Evolutionary conservation across 805 yeast species (phyloP).

Genomic region (Wickerhamomyces bisporus): DNA sequence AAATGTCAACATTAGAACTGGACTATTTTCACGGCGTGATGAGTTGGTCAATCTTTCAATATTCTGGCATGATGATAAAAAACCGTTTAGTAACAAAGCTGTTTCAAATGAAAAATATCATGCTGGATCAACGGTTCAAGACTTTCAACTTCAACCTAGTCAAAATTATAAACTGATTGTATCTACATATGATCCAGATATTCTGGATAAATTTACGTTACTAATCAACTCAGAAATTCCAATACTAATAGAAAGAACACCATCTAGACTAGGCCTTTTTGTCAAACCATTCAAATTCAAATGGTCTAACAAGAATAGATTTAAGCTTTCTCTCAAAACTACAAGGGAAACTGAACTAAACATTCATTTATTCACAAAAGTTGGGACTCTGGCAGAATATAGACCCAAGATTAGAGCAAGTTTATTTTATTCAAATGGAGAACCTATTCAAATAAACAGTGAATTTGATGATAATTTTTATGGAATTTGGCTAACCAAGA

Average conservation of each 20-base stretch:
- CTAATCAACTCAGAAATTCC: constrained; percentile 23
- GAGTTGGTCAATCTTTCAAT: constrained; percentile 37
- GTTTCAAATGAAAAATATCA: constrained; percentile 34
- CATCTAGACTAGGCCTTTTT: constrained; percentile 33
- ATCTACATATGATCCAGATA: constrained; percentile 38
- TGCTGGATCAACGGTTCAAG: constrained; percentile 16
- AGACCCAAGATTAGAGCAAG: constrained; percentile 44
- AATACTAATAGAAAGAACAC: constrained; percentile 14
- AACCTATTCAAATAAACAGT: constrained; percentile 31
- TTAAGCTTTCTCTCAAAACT: constrained; percentile 27
- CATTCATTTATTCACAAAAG: constrained; percentile 16
- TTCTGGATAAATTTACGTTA: constrained; percentile 28
- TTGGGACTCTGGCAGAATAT: constrained; percentile 22
- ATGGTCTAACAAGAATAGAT: constrained; percentile 39
- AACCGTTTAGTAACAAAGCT: constrained; percentile 28
- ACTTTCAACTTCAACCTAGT: constrained; percentile 23
- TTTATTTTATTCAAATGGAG: constrained; percentile 27
- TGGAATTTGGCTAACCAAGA: constrained; percentile 33
- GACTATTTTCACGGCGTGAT: constrained; percentile 21
- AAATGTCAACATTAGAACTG: constrained; percentile 18
- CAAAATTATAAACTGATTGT: constrained; percentile 41
- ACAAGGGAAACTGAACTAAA: constrained; percentile 17
- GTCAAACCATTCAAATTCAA: constrained; percentile 19
- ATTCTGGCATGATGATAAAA: constrained; percentile 31
- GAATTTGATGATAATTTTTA: constrained; percentile 39